Evolutionary conservation across 2,329 filamentous ascomycete genomes (phyloP), one percentile per base, ranked within the genome.

Genomic region (Aspergillus quadrilineatus): DNA sequence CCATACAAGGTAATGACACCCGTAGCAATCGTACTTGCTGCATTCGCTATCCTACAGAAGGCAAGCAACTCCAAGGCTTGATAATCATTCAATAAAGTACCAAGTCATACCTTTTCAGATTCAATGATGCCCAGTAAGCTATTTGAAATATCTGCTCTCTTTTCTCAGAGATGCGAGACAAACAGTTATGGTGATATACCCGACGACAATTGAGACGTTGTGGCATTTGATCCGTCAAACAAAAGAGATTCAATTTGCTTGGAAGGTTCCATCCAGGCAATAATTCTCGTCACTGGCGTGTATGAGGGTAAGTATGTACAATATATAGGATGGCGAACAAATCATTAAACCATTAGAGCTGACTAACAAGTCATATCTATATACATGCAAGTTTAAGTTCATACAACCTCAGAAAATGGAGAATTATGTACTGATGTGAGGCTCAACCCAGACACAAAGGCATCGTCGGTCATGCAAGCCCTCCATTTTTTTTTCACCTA

Each of bases 321-420:
- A 12, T 9, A 30, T n/a, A 5, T 12, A 34, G 30, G 15, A 47
- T 12, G 9, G 15, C 30, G n/a, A 47, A 47, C 15, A 14, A 34
- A 22, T 22, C 28, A 32, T 47, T 22, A 36, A 47, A 30, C 22
- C 6, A 37, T 22, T 39, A 39, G 4, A 29, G 22, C 14, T 30
- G 26, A 17, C 12, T 12, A 15, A 14, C 49, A 49, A 44, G 45
- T 30, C 17, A 26, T 52, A 52, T 41, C 32, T 52, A 56, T 52
- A 48, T 49, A 50, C 46, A 55, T 43, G 34, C 26, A 30, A 50
- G 29, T 44, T 45, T 37, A 45, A 53, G 41, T 34, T n/a, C 30
- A 37, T 46, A 29, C 10, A 39, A n/a, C 6, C 41, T 8, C 15
- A 43, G 15, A 50, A 32, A 37, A 28, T 28, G n/a, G 15, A 30